These are phyloP conservation scores for Calonectria multiphialidica DNA, from an alignment of 2,329 filamentous ascomycete genomes.

Conservation along the genomic window DNA sequence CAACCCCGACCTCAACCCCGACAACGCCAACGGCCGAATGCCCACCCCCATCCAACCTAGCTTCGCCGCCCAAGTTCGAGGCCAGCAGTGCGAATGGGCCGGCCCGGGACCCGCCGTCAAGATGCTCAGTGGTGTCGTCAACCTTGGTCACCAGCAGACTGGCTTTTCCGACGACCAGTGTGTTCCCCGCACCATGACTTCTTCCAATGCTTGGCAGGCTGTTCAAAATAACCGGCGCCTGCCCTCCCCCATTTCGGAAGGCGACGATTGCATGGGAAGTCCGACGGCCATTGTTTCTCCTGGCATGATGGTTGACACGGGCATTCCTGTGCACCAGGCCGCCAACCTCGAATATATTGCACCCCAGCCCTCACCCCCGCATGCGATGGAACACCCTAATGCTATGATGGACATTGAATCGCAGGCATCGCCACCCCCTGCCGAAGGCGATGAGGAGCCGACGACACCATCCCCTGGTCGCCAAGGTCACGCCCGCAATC, in stretches of 20 bases:
- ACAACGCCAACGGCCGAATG: constrained; percentile 58
- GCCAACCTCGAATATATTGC: constrained; percentile 35
- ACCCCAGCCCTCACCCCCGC: constrained; percentile 42
- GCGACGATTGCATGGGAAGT: constrained; percentile 61
- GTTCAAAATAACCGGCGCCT: constrained; percentile 66
- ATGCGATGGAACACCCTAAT: constrained; percentile 56
- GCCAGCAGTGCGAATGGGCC: constrained; percentile 60
- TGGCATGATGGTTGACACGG: constrained; percentile 49
- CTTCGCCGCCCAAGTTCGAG: constrained; percentile 67
- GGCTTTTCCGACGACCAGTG: constrained; percentile 56
- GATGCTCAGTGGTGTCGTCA: constrained; percentile 51
- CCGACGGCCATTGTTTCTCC: constrained; percentile 43
- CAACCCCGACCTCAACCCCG: constrained; percentile 34
- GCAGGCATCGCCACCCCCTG: constrained; percentile 36
- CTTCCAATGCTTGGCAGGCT: constrained; percentile 62
- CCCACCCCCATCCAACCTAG: constrained; percentile 71
- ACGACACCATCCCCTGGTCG: constrained; percentile 61
- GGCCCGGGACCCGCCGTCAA: constrained; percentile 48
- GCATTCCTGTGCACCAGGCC: constrained; percentile 49
- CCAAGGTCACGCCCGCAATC: constrained; percentile 68
- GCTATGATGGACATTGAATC: constrained; percentile 53
- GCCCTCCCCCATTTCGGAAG: constrained; percentile 71
- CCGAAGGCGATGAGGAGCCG: constrained; percentile 50
- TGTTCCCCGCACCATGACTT: constrained; percentile 62
- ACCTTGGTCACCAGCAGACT: constrained; percentile 55